Percentiles rank a stretch among this genome's conserved stretches.
Evolutionary conservation across 2,329 filamentous ascomycete species (phyloP).

Genomic region (Trichoderma gracile): DNA sequence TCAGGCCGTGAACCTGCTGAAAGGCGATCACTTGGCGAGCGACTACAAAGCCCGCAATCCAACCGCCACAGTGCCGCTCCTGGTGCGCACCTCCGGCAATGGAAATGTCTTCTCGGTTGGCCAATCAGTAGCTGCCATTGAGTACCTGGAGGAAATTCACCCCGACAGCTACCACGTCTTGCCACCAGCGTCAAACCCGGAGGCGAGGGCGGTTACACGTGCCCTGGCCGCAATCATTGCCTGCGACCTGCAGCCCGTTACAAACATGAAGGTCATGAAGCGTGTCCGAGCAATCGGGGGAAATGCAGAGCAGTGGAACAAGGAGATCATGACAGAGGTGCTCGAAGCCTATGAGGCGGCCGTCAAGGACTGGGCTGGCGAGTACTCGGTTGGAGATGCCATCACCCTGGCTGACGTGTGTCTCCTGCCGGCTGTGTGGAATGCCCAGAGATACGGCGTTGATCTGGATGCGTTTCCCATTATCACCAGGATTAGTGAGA

Average conservation of each 20-base stretch:
- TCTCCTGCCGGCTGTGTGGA: conserved; percentile 59
- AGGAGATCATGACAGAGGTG: conserved; percentile 52
- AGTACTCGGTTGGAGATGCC: conserved; percentile 56
- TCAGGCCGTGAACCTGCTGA: conserved; percentile 55
- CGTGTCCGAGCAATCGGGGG: conserved; percentile 48
- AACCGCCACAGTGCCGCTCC: conserved; percentile 55
- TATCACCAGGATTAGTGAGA: conserved; percentile 47
- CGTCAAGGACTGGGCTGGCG: conserved; percentile 43
- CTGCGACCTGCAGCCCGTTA: conserved; percentile 61
- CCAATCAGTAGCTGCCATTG: conserved; percentile 61
- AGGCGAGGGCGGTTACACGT: conserved; percentile 52
- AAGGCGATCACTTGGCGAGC: conserved; percentile 51
- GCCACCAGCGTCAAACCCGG: conserved; percentile 48
- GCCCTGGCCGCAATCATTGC: conserved; percentile 56
- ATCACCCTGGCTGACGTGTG: conserved; percentile 61
- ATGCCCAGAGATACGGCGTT: conserved; percentile 56
- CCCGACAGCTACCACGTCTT: conserved; percentile 46
- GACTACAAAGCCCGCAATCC: conserved; percentile 54
- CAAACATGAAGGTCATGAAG: conserved; percentile 56
- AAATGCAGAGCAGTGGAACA: conserved; percentile 52
- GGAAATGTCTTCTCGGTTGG: conserved; percentile 46
- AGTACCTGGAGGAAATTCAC: conserved; percentile 61
- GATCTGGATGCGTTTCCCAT: conserved; percentile 52
- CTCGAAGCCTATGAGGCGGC: conserved; percentile 58
- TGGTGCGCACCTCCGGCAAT: conserved; percentile 42